Conservation (phyloP, 1,284 basidiomycete species). For the Cryptococcus sp. region DNA sequence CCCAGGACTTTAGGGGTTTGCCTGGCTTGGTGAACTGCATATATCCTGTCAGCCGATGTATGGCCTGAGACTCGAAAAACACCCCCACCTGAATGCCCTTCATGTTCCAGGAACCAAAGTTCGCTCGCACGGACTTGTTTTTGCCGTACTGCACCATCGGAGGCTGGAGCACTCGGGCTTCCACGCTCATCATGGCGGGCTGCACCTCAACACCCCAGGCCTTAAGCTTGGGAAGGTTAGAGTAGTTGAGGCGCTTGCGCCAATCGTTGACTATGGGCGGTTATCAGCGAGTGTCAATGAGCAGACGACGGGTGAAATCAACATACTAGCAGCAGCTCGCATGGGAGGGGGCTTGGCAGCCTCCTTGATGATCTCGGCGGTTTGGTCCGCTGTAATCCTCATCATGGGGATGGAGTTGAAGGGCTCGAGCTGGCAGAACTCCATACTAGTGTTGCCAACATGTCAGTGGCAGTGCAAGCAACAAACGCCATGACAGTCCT, state of each 20-base stretch:
- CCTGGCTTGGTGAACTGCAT: constrained; percentile 45
- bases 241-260: constrained; percentile 41
- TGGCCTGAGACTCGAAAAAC: background rate
- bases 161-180: constrained; percentile 46
- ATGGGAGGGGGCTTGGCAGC: constrained; percentile 47
- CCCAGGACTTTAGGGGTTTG: constrained; percentile 47
- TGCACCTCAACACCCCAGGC: constrained; percentile 51
- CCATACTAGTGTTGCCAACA: constrained; percentile 28
- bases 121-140: constrained; percentile 29
- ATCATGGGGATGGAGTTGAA: constrained; percentile 44
- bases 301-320: background rate
- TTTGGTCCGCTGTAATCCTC: constrained; percentile 36
- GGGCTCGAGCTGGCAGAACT: constrained; percentile 41
- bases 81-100: constrained; percentile 27
- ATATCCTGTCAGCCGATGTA: constrained; percentile 3
- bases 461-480: background rate
- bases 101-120: constrained; percentile 30
- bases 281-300: constrained; percentile 4
- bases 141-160: constrained; percentile 41
- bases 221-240: constrained; percentile 38
- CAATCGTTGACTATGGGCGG: constrained; percentile 34
- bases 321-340: constrained; percentile 37
- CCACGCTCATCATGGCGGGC: constrained; percentile 34
- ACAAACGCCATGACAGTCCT: background rate
- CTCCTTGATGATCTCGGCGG: constrained; percentile 49